Evolutionary conservation across 2,329 filamentous ascomycete species (phyloP).

Genomic region (Lachnellula subtilissima): DNA sequence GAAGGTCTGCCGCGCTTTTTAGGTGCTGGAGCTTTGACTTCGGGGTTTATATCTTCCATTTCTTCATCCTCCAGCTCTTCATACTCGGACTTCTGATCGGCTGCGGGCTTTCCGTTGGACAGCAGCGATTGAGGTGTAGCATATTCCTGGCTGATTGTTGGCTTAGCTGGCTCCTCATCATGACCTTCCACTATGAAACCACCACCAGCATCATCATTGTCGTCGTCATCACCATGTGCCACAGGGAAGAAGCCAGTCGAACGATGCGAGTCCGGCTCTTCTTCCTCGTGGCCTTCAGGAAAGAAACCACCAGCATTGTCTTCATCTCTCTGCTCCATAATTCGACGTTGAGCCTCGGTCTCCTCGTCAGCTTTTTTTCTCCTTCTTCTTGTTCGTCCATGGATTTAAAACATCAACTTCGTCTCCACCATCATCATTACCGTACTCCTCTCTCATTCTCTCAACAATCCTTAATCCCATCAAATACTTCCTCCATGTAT

Average conservation of each 20-base stretch:
- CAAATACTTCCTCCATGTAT: slow-evolving; percentile 80
- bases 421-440: slow-evolving; percentile 49
- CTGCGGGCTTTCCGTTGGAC: slow-evolving; percentile 1
- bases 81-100: slow-evolving; percentile 4
- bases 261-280: slow-evolving; percentile 29
- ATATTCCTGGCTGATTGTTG: slow-evolving; percentile 15
- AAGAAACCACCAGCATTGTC: slow-evolving; percentile 59
- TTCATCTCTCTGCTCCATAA: slow-evolving; percentile 37
- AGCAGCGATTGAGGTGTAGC: slow-evolving; percentile 19
- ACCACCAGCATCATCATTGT: slow-evolving; percentile 22
- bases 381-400: slow-evolving; percentile 39
- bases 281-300: slow-evolving; percentile 50
- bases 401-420: slow-evolving; percentile 52
- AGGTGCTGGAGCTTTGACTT: slow-evolving; percentile 1
- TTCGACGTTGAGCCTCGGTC: slow-evolving; percentile 25
- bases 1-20: slow-evolving; percentile 20
- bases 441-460: slow-evolving; percentile 72
- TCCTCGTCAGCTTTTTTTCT: slow-evolving; percentile 24
- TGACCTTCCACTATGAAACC: slow-evolving; percentile 29
- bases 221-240: slow-evolving; percentile 21
- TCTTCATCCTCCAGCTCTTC: slow-evolving; percentile 14
- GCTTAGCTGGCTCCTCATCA: slow-evolving; percentile 8
- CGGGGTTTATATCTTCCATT: slow-evolving; percentile 9
- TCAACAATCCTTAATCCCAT: slow-evolving; percentile 80
- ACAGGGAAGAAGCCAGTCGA: slow-evolving; percentile 29